Percentiles rank a stretch among this genome's conserved stretches.
Evolutionary conservation across 495 filamentous ascomycete species (phyloP).

Genomic region (Peziza echinospora): DNA sequence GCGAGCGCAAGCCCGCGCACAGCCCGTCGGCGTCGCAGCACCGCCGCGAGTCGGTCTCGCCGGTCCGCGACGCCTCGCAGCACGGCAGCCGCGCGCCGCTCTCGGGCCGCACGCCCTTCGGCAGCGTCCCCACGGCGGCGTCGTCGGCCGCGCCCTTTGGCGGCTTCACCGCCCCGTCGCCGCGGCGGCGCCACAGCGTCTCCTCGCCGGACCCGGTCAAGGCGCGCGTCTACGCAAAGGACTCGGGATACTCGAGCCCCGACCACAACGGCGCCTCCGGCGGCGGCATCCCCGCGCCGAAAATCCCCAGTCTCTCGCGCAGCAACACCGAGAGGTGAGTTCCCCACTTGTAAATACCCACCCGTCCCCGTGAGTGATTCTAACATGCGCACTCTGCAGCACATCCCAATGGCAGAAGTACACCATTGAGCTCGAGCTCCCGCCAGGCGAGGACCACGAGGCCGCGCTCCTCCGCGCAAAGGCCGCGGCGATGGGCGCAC

Average conservation of each 20-base stretch:
- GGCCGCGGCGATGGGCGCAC: not conserved
- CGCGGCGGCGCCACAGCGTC: not conserved
- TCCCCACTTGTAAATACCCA: too few relatives aligned
- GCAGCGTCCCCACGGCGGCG: not conserved
- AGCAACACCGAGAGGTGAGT: not conserved
- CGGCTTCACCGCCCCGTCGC: not conserved
- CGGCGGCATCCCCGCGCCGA: not conserved
- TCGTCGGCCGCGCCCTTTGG: not conserved
- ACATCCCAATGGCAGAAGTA: not conserved
- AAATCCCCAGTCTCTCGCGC: not conserved
- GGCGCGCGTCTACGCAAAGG: not conserved
- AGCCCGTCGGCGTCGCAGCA: not conserved
- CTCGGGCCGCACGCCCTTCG: not conserved
- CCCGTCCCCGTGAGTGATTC: too few relatives aligned
- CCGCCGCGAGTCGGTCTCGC: not conserved
- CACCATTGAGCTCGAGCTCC: not conserved
- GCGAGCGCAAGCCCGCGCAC: not conserved
- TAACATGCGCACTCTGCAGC: too few relatives aligned
- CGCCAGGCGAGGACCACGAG: not conserved
- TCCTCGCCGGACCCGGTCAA: not conserved
- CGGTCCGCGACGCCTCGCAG: not conserved
- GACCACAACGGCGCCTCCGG: not conserved
- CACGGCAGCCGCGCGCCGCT: not conserved
- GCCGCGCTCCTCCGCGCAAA: not conserved
- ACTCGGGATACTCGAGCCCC: not conserved